Evolutionary conservation across 257 asterid genomes (phyloP).

Genomic region (Rubia yunnanensis): DNA sequence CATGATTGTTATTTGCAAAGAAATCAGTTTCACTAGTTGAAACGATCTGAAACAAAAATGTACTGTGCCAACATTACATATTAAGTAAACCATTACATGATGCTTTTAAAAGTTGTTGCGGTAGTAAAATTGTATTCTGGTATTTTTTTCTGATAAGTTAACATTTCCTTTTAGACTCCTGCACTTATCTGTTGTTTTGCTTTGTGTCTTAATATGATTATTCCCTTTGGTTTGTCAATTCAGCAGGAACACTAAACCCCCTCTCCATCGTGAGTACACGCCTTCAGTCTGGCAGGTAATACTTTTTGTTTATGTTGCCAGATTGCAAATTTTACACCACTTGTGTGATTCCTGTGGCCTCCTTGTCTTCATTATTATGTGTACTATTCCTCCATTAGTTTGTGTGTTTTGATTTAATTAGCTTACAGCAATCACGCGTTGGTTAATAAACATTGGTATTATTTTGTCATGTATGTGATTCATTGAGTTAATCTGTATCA

Average conservation of each 20-base stretch:
- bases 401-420: no score
- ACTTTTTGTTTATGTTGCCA: neutral
- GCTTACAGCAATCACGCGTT: neutral
- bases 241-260: conserved; percentile 30
- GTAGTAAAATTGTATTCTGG: neutral
- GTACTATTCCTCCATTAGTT: no score
- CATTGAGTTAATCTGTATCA: no score
- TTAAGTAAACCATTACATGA: neutral
- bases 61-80: neutral
- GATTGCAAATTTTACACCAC: neutral
- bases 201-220: neutral
- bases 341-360: neutral
- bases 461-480: no score
- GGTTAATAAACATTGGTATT: neutral
- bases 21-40: neutral
- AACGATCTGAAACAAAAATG: neutral
- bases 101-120: neutral
- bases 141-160: neutral
- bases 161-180: neutral
- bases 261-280: conserved; percentile 62
- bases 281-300: conserved; percentile 90
- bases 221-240: neutral
- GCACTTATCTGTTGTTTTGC: neutral
- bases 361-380: neutral
- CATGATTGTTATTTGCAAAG: neutral